phyloP scores from a whole-genome alignment of 305 asterid genomes.

The Rubia tinctorum region DNA sequence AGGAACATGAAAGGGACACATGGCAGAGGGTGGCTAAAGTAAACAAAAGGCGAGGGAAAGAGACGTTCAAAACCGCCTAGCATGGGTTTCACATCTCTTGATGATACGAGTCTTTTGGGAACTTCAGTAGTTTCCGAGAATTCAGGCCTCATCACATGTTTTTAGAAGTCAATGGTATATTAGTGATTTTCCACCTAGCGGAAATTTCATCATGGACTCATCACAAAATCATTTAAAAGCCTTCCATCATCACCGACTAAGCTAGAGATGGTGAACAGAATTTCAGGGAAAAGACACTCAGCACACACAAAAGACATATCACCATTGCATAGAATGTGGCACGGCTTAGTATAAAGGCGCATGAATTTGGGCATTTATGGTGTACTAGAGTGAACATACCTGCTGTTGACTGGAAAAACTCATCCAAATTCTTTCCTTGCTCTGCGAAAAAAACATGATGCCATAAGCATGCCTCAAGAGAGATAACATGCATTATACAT shows the following conservation, averaged over 20 bases:
- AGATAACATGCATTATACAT: not conserved
- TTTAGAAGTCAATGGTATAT: too few relatives aligned
- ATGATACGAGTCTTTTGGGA: too few relatives aligned
- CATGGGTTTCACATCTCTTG: not conserved
- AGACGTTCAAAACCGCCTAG: not conserved
- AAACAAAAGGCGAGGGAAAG: not conserved
- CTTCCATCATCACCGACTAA: not conserved
- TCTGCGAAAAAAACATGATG: slow-evolving; percentile 39
- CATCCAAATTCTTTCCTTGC: slow-evolving; percentile 82
- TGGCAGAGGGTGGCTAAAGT: not conserved
- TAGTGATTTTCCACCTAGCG: too few relatives aligned
- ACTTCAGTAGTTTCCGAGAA: too few relatives aligned
- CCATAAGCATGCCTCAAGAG: not conserved
- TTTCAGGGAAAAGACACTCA: not conserved
- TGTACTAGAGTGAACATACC: slow-evolving; percentile 33
- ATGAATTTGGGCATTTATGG: not conserved
- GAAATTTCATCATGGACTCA: too few relatives aligned
- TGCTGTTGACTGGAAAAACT: slow-evolving; percentile 88
- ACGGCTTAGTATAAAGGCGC: too few relatives aligned
- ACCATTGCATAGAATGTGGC: not conserved
- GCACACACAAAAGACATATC: not conserved
- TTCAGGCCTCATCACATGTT: too few relatives aligned
- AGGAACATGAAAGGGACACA: not conserved
- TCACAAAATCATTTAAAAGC: not conserved
- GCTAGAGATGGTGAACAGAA: not conserved